These are phyloP conservation scores for Aspergillus tamarii DNA, from an alignment of 2,329 filamentous ascomycete species.

Conservation along the genomic window DNA sequence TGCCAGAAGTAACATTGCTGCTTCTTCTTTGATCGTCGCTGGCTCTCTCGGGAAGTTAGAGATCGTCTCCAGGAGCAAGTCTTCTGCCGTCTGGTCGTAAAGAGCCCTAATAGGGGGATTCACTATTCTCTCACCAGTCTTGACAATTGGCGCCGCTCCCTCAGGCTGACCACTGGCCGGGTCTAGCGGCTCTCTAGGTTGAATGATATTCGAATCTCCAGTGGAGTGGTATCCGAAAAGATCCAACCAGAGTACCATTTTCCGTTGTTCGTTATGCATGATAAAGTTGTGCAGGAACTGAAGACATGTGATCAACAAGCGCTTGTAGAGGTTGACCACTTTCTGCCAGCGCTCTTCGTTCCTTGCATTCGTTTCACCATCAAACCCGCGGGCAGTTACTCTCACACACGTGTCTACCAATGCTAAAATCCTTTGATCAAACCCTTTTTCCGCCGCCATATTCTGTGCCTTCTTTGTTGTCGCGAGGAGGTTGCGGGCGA, in stretches of 20 bases:
- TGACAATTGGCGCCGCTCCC: constrained; percentile 47
- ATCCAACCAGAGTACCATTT: constrained; percentile 67
- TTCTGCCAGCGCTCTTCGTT: constrained; percentile 69
- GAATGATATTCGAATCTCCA: constrained; percentile 49
- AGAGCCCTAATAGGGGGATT: constrained; percentile 46
- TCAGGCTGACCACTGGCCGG: constrained; percentile 37
- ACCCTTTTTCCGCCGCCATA: constrained; percentile 61
- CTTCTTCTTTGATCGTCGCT: constrained; percentile 50
- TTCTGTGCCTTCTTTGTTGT: constrained; percentile 65
- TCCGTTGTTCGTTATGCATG: constrained; percentile 66
- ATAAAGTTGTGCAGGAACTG: constrained; percentile 69
- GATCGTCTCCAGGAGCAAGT: constrained; percentile 47
- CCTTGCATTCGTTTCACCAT: constrained; percentile 63
- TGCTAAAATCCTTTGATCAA: constrained; percentile 64
- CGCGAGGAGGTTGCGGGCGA: constrained; percentile 64
- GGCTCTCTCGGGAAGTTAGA: constrained; percentile 48
- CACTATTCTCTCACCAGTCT: constrained; percentile 45
- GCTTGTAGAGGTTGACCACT: constrained; percentile 68
- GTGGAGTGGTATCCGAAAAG: constrained; percentile 62
- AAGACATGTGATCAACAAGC: constrained; percentile 66
- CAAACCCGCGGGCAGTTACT: constrained; percentile 66
- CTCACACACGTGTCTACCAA: constrained; percentile 66
- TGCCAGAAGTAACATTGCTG: constrained; percentile 50
- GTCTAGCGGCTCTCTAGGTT: constrained; percentile 47
- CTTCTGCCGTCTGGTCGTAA: constrained; percentile 49